Conservation (phyloP, 2,329 filamentous ascomycete species). For the Nemania bipapillata region DNA sequence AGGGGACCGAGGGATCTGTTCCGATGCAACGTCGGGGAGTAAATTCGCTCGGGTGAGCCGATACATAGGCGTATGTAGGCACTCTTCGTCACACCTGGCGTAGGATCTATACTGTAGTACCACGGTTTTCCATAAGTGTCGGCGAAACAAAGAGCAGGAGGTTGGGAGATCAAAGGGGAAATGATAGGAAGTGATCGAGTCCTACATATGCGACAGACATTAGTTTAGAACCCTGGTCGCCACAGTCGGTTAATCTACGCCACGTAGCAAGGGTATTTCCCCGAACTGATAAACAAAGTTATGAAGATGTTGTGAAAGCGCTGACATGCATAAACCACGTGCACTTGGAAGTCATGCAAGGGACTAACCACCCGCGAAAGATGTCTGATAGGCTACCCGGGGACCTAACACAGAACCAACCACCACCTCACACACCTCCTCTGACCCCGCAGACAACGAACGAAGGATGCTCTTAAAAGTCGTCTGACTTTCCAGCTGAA, state of each 20-base stretch:
- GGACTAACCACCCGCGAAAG: no score
- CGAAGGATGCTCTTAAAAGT: background rate
- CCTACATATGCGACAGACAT: background rate
- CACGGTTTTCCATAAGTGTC: background rate
- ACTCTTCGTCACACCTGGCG: no score
- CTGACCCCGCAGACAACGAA: background rate
- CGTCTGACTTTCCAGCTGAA: background rate
- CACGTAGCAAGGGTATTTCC: background rate
- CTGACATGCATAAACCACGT: background rate
- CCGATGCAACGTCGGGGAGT: background rate
- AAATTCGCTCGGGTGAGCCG: background rate
- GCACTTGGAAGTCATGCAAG: background rate
- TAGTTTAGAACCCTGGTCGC: background rate
- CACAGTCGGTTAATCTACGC: background rate
- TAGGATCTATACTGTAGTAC: no score
- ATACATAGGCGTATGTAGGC: background rate
- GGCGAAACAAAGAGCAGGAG: background rate
- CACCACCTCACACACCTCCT: background rate
- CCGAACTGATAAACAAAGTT: background rate
- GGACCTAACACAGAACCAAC: no score
- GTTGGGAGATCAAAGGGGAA: background rate
- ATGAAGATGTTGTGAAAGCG: background rate
- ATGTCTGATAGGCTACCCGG: no score
- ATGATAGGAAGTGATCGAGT: background rate
- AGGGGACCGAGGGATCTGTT: background rate